Evolutionary conservation across 2,329 filamentous ascomycete genomes (phyloP), one percentile per base, ranked within the genome.

Genomic region (Akanthomyces uredinophilus): DNA sequence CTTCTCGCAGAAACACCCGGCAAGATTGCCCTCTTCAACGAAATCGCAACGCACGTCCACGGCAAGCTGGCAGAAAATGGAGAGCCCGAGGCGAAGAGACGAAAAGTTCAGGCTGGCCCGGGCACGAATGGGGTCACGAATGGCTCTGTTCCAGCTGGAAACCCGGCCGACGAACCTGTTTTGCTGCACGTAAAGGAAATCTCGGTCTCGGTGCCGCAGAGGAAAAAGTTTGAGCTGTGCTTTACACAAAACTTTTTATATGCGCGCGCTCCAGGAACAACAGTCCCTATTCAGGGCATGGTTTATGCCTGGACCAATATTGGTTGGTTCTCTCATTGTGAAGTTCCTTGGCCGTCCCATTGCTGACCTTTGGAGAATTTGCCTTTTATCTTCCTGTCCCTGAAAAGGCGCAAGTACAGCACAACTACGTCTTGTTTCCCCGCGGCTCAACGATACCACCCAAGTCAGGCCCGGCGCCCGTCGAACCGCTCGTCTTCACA

Each of bases 151-250:
- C 56, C 61, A 8, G 70, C 68, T 37, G 73, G 73, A 27, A 77
- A 78, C 55, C 77, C 81, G 0, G 75, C 76, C 1, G 73, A 77
- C 6, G 84, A 87, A 66, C 68, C 77, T 7, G 73, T 87, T 0
- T 72, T 87, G 29, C 75, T 88, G 20, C 83, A 83, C 65, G 78
- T 89, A 63, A 87, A 86, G 71, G 87, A 88, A 50, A 85, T 89
- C 22, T 89, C 86, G 0, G 78, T 89, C n/a, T 83, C 85, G 1
- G 79, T 88, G 4, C 87, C 87, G 0, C 84, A 87, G 74, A 79
- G 87, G 65, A 90, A 89, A 74, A 90, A 89, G 72, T 85, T 85
- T 66, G 84, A 86, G 65, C 71, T 89, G 10, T 86, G 83, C 71
- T 83, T 89, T 65, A 89, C 86, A 2, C 74, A 79, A 6, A 78